Evolutionary conservation across 2,329 filamentous ascomycete species (phyloP).

Genomic region (Talaromyces atroroseus): DNA sequence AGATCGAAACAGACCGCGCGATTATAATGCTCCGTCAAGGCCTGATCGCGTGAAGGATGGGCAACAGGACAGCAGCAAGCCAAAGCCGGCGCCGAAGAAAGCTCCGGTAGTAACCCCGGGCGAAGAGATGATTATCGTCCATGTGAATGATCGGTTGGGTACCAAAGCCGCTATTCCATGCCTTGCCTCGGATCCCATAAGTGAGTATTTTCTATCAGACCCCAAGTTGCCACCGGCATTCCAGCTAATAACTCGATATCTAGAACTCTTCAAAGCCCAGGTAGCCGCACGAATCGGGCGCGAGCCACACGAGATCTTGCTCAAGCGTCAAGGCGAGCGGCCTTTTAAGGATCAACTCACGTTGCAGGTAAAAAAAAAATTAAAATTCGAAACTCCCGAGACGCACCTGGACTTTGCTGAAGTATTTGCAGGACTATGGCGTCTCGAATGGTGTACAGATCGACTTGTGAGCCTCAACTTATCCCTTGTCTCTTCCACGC

Average conservation of each 20-base stretch:
- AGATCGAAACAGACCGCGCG: slow-evolving; percentile 19
- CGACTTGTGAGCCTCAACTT: slow-evolving; percentile 36
- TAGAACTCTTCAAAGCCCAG: slow-evolving; percentile 78
- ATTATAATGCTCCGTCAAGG: slow-evolving; percentile 18
- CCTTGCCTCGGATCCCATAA: slow-evolving; percentile 74
- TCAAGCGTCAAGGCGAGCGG: slow-evolving; percentile 85
- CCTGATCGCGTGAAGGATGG: slow-evolving; percentile 23
- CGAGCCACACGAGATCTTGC: slow-evolving; percentile 81
- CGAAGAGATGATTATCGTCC: slow-evolving; percentile 88
- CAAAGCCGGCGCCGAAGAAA: slow-evolving; percentile 35
- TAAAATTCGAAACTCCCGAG: neutral
- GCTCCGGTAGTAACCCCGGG: slow-evolving; percentile 31
- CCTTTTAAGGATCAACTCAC: slow-evolving; percentile 90
- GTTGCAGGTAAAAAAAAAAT: slow-evolving; percentile 36
- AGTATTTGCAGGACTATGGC: slow-evolving; percentile 71
- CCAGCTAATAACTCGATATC: slow-evolving; percentile 1
- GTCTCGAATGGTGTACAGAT: slow-evolving; percentile 76
- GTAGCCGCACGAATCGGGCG: slow-evolving; percentile 85
- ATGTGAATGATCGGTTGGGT: slow-evolving; percentile 90
- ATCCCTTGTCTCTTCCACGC: neutral
- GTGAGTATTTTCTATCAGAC: slow-evolving; percentile 25
- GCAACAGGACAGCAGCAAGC: slow-evolving; percentile 38
- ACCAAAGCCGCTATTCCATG: slow-evolving; percentile 95
- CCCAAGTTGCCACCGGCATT: slow-evolving; percentile 14
- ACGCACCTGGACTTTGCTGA: neutral